Base-by-base conservation (phyloP, 371 early-diverging fungal genomes). In the Lichtheimia ornata region DNA sequence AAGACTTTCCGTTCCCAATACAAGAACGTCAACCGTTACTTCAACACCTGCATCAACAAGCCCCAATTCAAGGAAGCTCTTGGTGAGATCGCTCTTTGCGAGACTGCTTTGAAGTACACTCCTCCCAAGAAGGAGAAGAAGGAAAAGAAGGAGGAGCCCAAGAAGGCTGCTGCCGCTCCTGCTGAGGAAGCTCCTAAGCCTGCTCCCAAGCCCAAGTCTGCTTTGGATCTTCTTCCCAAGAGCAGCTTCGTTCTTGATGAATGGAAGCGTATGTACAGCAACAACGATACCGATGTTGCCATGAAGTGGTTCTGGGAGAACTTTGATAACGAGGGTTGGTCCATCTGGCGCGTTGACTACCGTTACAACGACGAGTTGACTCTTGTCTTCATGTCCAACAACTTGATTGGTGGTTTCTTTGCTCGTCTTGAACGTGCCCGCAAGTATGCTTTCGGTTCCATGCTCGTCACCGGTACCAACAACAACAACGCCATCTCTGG, bases 221-320 rank as follows among this genome's bases (percentile, higher is more conserved):
- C 88, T 73, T 79, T 95, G 67, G 96, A 97, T 69, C 77, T 88
- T 64, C 84, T 96, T 69, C 95, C 95, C 63, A 86, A 89, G 58
- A 89, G 94, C 71, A 66, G 77, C 65, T 88, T 96, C 80, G 73
- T 81, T 67, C 69, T 96, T 61, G 95, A 97, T 62, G 91, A 89
- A 66, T 97, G 96, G 97, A 96, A 97, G 88, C 90, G 96, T 59
- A 88, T 92, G 84, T 97, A 97, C 90, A 94, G 94, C 58, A 97
- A 97, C 92, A 94, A 94, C 79, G 92, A 94, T 62, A 88, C 90
- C 67, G 92, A 93, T 62, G 85, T 81, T 52, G 93, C 96, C 67
- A 82, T 91, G 81, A 82, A 94, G 83, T 97, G 91, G 91, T 92
- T 97, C 84, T 95, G 95, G 95, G 82, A 91, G 79, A 67, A 95